These are phyloP conservation scores for Fusarium nodosum DNA, from an alignment of 2,329 filamentous ascomycete genomes.

Conservation along the genomic window DNA sequence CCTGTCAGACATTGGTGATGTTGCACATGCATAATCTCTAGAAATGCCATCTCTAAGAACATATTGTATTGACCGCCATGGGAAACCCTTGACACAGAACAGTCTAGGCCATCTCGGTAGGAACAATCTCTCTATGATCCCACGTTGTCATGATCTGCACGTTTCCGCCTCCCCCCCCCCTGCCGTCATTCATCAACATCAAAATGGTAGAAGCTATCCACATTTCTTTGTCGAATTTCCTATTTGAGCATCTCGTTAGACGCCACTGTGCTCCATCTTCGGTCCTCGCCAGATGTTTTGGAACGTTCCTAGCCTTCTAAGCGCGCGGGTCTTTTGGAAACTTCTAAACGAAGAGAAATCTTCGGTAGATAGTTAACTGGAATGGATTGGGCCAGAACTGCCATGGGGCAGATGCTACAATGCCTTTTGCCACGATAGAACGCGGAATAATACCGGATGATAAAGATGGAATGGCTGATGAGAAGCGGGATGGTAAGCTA, in stretches of 20 bases:
- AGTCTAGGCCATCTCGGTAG: slow-evolving; percentile 17
- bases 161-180: neutral
- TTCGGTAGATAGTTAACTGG: neutral
- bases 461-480: slow-evolving; percentile 8
- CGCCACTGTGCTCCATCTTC: slow-evolving; percentile 16
- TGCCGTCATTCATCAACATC: neutral
- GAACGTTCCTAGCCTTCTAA: slow-evolving; percentile 26
- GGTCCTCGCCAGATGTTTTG: slow-evolving; percentile 24
- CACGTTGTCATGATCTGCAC: slow-evolving; percentile 3
- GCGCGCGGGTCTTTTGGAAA: slow-evolving; percentile 4
- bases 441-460: slow-evolving; percentile 28
- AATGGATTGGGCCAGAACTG: neutral
- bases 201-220: neutral
- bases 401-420: neutral
- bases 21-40: slow-evolving; percentile 10
- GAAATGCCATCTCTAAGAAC: neutral
- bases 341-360: neutral
- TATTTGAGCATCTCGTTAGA: slow-evolving; percentile 4
- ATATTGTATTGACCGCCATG: neutral
- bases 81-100: neutral
- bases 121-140: neutral
- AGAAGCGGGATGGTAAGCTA: neutral
- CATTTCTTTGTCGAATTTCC: slow-evolving; percentile 8
- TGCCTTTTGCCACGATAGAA: neutral
- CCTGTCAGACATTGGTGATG: neutral